Percentiles rank a stretch among this genome's conserved stretches.
Evolutionary conservation across 768 basidiomycete species (phyloP).

Genomic region (Coprinopsis marcescibilis): DNA sequence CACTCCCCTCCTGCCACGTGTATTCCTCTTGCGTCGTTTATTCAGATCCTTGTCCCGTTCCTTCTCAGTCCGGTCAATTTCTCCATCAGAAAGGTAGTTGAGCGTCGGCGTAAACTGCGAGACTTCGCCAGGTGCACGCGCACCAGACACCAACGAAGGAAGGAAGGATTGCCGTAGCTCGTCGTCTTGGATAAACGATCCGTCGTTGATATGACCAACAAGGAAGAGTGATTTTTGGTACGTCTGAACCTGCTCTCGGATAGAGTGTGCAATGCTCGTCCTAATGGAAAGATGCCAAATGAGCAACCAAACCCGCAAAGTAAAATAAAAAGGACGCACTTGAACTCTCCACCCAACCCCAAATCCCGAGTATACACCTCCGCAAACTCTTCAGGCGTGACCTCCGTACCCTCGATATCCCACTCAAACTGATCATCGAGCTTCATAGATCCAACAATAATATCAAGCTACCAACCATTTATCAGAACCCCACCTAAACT

Average conservation of each 20-base stretch:
- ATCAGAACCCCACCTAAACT: constrained; percentile 4
- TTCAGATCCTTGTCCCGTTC: constrained; percentile 92
- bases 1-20: constrained; percentile 73
- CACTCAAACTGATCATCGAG: constrained; percentile 97
- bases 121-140: constrained; percentile 75
- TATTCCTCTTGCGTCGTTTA: constrained; percentile 79
- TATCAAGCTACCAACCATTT: constrained; percentile 65
- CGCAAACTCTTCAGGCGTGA: constrained; percentile 91
- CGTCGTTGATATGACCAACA: constrained; percentile 81
- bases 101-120: constrained; percentile 82
- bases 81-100: constrained; percentile 81
- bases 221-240: constrained; percentile 91
- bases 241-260: constrained; percentile 89
- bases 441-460: constrained; percentile 89
- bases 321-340: constrained; percentile 40
- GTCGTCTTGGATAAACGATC: constrained; percentile 75
- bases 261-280: constrained; percentile 92
- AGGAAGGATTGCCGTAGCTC: constrained; percentile 89
- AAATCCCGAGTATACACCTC: constrained; percentile 81
- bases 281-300: constrained; percentile 30
- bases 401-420: constrained; percentile 78
- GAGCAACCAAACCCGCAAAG: background rate
- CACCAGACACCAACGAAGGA: constrained; percentile 65
- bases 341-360: constrained; percentile 89
- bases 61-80: constrained; percentile 84